phyloP scores from a whole-genome alignment of 1,284 basidiomycete species.

The Tylopilus sp. region DNA sequence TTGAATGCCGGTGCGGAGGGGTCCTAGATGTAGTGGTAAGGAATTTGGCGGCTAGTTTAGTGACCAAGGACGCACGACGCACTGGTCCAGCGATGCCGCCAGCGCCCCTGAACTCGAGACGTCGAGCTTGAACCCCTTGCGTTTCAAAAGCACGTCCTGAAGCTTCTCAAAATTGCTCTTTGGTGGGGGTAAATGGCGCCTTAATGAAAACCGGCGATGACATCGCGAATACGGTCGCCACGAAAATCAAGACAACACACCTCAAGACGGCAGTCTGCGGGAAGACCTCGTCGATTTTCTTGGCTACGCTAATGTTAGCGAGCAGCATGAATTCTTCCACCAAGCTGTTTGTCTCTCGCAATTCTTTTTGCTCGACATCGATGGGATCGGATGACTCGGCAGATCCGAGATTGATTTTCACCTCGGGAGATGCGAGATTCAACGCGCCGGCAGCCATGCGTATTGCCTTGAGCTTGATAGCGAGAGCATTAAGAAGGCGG shows the following conservation, averaged over 20 bases:
- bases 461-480: slow-evolving; percentile 80
- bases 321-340: slow-evolving; percentile 99
- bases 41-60: background rate
- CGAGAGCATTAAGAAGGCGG: slow-evolving; percentile 85
- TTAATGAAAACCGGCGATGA: slow-evolving; percentile 28
- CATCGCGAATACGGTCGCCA: background rate
- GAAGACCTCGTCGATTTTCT: slow-evolving; percentile 90
- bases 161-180: slow-evolving; percentile 94
- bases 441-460: slow-evolving; percentile 94
- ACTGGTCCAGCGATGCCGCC: slow-evolving; percentile 87
- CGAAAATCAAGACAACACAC: slow-evolving; percentile 36
- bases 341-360: slow-evolving; percentile 91
- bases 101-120: slow-evolving; percentile 90
- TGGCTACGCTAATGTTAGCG: slow-evolving; percentile 93
- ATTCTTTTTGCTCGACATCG: slow-evolving; percentile 95
- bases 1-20: slow-evolving; percentile 86
- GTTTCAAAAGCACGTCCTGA: slow-evolving; percentile 88
- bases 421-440: slow-evolving; percentile 96
- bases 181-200: slow-evolving; percentile 93
- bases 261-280: slow-evolving; percentile 94
- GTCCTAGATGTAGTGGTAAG: slow-evolving; percentile 48
- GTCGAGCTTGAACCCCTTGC: slow-evolving; percentile 83
- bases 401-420: slow-evolving; percentile 93
- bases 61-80: slow-evolving; percentile 57
- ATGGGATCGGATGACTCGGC: slow-evolving; percentile 93